Evolutionary conservation across 2,329 filamentous ascomycete species (phyloP).

Genomic region (Talaromyces rugulosus): DNA sequence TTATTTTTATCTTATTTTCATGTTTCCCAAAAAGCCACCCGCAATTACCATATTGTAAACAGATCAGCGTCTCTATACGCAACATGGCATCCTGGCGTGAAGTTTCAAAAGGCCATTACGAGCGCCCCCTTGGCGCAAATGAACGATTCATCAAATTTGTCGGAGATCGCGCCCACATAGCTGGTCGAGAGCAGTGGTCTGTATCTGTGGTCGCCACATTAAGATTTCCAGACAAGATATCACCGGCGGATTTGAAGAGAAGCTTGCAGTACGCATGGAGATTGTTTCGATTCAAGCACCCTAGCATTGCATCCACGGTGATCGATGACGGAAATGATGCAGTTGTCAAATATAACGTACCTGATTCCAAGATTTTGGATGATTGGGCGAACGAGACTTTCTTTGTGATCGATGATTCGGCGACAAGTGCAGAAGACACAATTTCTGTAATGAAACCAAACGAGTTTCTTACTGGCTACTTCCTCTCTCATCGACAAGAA

Average conservation of each 20-base stretch:
- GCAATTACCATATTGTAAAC: background rate
- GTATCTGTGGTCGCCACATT: slow-evolving; percentile 6
- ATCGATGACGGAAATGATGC: background rate
- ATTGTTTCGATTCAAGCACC: slow-evolving; percentile 5
- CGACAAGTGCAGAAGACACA: background rate
- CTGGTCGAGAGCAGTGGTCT: slow-evolving; percentile 12
- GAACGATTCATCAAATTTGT: slow-evolving; percentile 12
- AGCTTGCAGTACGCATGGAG: slow-evolving; percentile 9
- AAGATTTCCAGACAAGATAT: background rate
- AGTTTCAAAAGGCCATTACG: background rate
- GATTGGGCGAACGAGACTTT: background rate
- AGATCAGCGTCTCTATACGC: no score
- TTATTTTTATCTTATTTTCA: background rate
- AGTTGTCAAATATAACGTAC: background rate
- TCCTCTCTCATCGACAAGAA: background rate
- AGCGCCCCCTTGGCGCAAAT: slow-evolving; percentile 7
- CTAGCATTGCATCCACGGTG: slow-evolving; percentile 2
- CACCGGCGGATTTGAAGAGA: background rate
- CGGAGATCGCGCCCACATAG: slow-evolving; percentile 9
- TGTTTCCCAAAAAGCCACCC: background rate
- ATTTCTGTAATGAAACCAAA: slow-evolving; percentile 4
- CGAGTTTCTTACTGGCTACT: background rate
- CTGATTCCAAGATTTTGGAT: background rate
- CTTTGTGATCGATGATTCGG: background rate
- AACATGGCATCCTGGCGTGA: slow-evolving; percentile 4